Evolutionary conservation across 768 basidiomycete genomes (phyloP).

Genomic region (Cystobasidium onofrii): DNA sequence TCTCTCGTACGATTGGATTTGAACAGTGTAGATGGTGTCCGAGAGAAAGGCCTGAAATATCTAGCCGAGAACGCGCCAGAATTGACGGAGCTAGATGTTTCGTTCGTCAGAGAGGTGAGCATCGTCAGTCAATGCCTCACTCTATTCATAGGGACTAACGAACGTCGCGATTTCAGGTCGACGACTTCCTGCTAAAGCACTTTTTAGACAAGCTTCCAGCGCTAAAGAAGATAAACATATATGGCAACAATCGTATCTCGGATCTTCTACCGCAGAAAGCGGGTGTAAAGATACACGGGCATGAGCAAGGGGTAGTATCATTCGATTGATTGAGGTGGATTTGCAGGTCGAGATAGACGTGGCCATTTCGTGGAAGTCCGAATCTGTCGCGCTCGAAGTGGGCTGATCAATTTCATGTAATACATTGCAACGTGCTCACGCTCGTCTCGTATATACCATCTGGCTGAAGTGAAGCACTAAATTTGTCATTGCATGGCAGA

Average conservation of each 20-base stretch:
- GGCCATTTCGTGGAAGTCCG: too few relatives aligned
- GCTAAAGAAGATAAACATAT: slow-evolving; percentile 29
- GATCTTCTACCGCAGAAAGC: slow-evolving; percentile 24
- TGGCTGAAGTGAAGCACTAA: neutral
- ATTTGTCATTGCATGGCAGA: neutral
- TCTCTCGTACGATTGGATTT: slow-evolving; percentile 26
- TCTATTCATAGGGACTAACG: neutral
- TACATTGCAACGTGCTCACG: neutral
- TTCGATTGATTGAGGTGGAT: too few relatives aligned
- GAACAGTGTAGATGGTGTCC: slow-evolving; percentile 33
- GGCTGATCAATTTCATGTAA: too few relatives aligned
- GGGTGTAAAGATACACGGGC: slow-evolving; percentile 23
- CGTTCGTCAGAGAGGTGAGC: slow-evolving; percentile 30
- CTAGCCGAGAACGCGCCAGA: slow-evolving; percentile 16
- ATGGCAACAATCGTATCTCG: slow-evolving; percentile 32
- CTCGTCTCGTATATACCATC: too few relatives aligned
- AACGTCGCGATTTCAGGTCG: neutral
- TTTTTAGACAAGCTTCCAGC: slow-evolving; percentile 29
- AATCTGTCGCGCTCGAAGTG: too few relatives aligned
- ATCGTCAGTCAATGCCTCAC: too few relatives aligned
- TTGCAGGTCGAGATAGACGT: too few relatives aligned
- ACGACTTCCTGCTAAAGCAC: slow-evolving; percentile 30
- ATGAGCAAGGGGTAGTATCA: slow-evolving; percentile 23
- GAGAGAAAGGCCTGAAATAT: slow-evolving; percentile 26
- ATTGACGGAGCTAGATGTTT: slow-evolving; percentile 31